Evolutionary conservation across 495 filamentous ascomycete genomes (phyloP).

Genomic region (Hypoxylon intermedium): DNA sequence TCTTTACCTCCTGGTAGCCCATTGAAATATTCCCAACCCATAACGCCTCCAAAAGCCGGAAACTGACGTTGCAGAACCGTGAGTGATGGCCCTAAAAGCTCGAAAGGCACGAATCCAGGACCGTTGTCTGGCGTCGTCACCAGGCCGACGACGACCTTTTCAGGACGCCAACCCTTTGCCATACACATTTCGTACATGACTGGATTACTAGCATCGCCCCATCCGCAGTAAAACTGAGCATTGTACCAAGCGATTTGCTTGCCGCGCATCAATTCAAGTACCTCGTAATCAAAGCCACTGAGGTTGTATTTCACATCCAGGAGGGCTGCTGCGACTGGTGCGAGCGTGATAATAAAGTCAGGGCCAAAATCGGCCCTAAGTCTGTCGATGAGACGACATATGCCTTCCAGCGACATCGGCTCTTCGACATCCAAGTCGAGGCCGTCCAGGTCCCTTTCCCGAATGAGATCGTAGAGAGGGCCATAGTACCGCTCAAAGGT

Average conservation of each 20-base stretch:
- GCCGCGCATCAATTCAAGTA: constrained; percentile 60
- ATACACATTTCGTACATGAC: constrained; percentile 70
- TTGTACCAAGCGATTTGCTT: constrained; percentile 78
- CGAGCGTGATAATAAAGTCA: constrained; percentile 75
- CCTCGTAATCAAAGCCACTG: constrained; percentile 76
- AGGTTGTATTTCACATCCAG: constrained; percentile 62
- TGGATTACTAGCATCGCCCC: constrained; percentile 67
- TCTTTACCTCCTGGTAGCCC: constrained; percentile 62
- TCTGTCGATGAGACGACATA: constrained; percentile 73
- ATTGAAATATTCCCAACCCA: constrained; percentile 92
- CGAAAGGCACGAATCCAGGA: constrained; percentile 51
- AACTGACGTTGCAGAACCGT: constrained; percentile 57
- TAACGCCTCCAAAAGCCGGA: constrained; percentile 76
- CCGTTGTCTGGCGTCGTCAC: constrained; percentile 75
- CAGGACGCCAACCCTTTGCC: constrained; percentile 66
- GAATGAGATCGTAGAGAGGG: constrained; percentile 67
- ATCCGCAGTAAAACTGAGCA: constrained; percentile 84
- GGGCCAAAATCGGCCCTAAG: constrained; percentile 75
- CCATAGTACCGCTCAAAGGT: constrained; percentile 72
- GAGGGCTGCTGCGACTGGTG: constrained; percentile 79
- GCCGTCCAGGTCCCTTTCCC: constrained; percentile 66
- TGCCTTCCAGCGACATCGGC: constrained; percentile 70
- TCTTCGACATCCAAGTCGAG: constrained; percentile 89
- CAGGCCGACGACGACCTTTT: constrained; percentile 74
- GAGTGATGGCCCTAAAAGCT: constrained; percentile 48